Base-by-base conservation (phyloP, 192 early-diverging fungal genomes). In the Coemansia sp. region DNA sequence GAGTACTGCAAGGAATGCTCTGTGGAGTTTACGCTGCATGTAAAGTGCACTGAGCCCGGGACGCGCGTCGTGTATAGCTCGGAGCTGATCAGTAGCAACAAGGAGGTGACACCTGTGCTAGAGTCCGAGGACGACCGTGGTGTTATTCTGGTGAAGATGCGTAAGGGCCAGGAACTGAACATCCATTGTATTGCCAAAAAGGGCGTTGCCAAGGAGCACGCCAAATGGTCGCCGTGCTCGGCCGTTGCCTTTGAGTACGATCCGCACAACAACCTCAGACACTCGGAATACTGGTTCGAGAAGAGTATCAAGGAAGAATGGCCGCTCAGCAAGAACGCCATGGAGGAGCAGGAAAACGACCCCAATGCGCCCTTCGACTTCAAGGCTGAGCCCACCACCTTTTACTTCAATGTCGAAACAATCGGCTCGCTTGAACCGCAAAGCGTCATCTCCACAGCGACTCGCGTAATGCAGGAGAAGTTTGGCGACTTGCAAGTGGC, bases 181-280 rank as follows among this genome's bases (percentile, higher is more conserved):
- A 66, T 98, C 33, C 87, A 90, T 52, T 95, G 94, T 59, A 87
- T 96, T 37, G 96, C 95, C 10, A 96, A 95, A 64, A 98, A 97
- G 83, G 96, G 96, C 13, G 94, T 93, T 23, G 93, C 91, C 28
- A 98, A 98, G 74, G 95, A 97, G 63, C 95, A 97, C 68, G 93
- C 96, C 25, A 98, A 98, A 65, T 98, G 96, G 96, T 88, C 87
- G 50, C 95, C 96, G 34, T 89, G 90, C 52, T 83, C 87, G 57
- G 94, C 90, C 8, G 85, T 97, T 13, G 84, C 87, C 5, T 97
- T 98, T 70, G 96, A 98, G 57, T 98, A 98, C 59, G 96, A 98
- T 63, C 96, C 96, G 47, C 88, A 96, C 78, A 98, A 98, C 82
- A 89, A 86, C 57, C 67, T 98, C 45, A 74, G 91, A 38, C 94